Evolutionary conservation across 2,329 filamentous ascomycete species (phyloP).

Genomic region (Talaromyces marneffei): DNA sequence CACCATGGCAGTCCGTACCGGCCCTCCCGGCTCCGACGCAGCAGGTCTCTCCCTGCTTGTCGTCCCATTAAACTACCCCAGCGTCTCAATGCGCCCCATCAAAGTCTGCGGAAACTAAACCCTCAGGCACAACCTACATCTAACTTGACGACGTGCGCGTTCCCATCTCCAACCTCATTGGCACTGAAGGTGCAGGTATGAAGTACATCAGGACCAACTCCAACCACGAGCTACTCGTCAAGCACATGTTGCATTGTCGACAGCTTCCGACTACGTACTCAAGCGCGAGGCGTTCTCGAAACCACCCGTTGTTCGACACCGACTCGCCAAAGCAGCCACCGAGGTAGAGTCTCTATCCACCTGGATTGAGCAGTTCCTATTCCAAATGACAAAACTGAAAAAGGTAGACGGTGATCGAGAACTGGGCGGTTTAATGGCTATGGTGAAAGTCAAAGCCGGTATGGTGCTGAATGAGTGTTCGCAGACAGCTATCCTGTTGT

Average conservation of each 20-base stretch:
- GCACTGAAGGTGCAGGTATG: slow-evolving; percentile 66
- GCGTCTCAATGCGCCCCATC: slow-evolving; percentile 62
- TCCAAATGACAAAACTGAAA: slow-evolving; percentile 58
- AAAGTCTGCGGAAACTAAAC: slow-evolving; percentile 60
- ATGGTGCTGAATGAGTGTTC: slow-evolving; percentile 68
- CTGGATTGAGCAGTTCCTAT: slow-evolving; percentile 67
- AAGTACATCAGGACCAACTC: slow-evolving; percentile 72
- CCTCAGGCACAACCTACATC: slow-evolving; percentile 66
- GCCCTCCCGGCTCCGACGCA: slow-evolving; percentile 51
- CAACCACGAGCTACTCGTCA: slow-evolving; percentile 70
- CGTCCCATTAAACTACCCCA: slow-evolving; percentile 59
- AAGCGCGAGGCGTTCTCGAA: slow-evolving; percentile 64
- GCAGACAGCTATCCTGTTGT: slow-evolving; percentile 62
- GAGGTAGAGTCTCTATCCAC: slow-evolving; percentile 64
- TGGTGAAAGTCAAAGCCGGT: slow-evolving; percentile 66
- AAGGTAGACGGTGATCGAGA: slow-evolving; percentile 45
- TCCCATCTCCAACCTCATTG: slow-evolving; percentile 64
- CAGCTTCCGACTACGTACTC: slow-evolving; percentile 58
- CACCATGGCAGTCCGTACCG: slow-evolving; percentile 68
- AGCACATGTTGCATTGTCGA: slow-evolving; percentile 54
- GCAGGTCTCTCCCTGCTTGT: slow-evolving; percentile 61
- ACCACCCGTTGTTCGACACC: slow-evolving; percentile 63
- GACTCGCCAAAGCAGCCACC: slow-evolving; percentile 64
- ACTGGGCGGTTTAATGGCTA: slow-evolving; percentile 65
- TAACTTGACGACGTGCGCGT: slow-evolving; percentile 70